Evolutionary conservation across 257 asterid species (phyloP).

Genomic region (Nicotiana attenuata): DNA sequence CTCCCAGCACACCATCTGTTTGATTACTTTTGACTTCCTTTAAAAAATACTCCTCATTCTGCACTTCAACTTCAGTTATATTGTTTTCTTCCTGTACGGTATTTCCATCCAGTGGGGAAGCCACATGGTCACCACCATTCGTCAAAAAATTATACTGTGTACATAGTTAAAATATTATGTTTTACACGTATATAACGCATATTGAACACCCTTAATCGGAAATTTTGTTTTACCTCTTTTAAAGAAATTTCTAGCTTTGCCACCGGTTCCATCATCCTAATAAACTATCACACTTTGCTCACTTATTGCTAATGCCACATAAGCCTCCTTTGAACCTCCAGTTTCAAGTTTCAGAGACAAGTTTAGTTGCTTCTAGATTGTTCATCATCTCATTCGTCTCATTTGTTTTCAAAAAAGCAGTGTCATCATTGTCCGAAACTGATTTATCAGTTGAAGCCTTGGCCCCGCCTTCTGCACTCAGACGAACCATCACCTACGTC

Average conservation of each 20-base stretch:
- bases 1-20: background rate
- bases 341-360: background rate
- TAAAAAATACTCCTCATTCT: background rate
- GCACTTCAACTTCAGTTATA: background rate
- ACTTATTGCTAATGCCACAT: background rate
- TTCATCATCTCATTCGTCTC: background rate
- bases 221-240: too few relatives aligned
- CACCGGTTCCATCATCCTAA: background rate
- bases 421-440: background rate
- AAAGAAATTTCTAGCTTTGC: too few relatives aligned
- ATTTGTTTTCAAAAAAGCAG: background rate
- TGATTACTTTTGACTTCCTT: background rate
- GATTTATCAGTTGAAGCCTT: background rate
- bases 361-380: conserved; percentile 6
- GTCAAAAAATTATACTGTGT: too few relatives aligned
- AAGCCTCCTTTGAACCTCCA: background rate
- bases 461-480: background rate
- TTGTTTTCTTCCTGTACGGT: background rate
- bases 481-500: background rate
- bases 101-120: too few relatives aligned
- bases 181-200: too few relatives aligned
- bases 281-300: background rate
- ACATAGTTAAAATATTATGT: too few relatives aligned
- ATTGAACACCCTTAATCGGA: too few relatives aligned
- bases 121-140: too few relatives aligned